Evolutionary conservation across 2,329 filamentous ascomycete species (phyloP).

Genomic region (Byssoonygena ceratinophila): DNA sequence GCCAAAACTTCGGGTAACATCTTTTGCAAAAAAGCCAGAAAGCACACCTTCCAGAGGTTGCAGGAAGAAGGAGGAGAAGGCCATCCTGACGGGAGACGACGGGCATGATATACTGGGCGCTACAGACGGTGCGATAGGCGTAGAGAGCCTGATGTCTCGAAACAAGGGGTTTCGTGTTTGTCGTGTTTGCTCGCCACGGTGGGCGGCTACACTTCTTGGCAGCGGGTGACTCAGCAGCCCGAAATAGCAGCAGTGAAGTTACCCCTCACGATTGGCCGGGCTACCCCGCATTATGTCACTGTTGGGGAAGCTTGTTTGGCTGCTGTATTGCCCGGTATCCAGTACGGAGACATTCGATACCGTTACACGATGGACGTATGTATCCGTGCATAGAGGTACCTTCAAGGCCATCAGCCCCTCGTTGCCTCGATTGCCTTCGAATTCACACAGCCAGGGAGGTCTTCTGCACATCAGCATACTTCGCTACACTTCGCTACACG

Average conservation of each 20-base stretch:
- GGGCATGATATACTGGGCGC: not conserved
- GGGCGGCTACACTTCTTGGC: not conserved
- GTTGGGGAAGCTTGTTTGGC: not conserved
- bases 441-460: too few species aligned
- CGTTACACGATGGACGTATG: not conserved
- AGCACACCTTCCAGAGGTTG: too few species aligned
- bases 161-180: not conserved
- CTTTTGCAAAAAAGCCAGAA: not conserved
- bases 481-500: not conserved
- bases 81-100: not conserved
- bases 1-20: conserved; percentile 1
- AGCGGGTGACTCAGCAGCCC: not conserved
- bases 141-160: not conserved
- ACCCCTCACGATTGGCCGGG: not conserved
- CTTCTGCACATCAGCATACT: too few species aligned
- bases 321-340: too few species aligned
- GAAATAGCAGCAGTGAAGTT: not conserved
- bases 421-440: not conserved
- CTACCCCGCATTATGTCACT: conserved; percentile 2
- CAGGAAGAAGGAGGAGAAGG: not conserved
- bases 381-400: not conserved
- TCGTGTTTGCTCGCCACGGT: not conserved
- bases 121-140: not conserved
- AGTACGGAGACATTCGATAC: too few species aligned
- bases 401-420: not conserved